Conservation (phyloP, 2,329 filamentous ascomycete genomes). For the Fusarium coffeatum region DNA sequence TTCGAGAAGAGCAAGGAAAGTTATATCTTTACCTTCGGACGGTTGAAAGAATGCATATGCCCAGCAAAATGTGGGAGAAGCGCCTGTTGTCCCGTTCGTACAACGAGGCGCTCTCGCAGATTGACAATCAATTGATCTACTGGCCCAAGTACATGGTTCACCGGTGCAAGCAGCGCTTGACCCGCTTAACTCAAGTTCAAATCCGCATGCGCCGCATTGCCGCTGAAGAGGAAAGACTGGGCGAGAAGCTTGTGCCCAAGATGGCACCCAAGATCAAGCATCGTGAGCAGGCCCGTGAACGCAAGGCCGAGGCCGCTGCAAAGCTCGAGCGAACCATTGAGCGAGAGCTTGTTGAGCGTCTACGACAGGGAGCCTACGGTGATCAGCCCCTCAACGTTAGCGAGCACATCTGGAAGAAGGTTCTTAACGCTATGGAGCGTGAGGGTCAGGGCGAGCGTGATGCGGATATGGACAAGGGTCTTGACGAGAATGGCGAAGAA, state of each 20-base stretch:
- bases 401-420: constrained; percentile 96
- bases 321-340: constrained; percentile 98
- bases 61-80: no score
- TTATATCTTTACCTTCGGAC: no score
- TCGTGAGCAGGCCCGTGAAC: constrained; percentile 79
- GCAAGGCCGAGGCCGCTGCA: constrained; percentile 82
- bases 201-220: constrained; percentile 83
- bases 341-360: constrained; percentile 88
- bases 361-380: constrained; percentile 93
- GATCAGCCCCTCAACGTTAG: constrained; percentile 95
- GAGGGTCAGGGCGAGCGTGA: constrained; percentile 85
- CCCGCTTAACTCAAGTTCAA: constrained; percentile 89
- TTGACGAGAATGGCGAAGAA: constrained; percentile 80
- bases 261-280: constrained; percentile 89
- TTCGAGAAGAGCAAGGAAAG: no score
- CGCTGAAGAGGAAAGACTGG: constrained; percentile 88
- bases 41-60: no score
- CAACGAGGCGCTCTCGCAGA: no score
- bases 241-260: constrained; percentile 88
- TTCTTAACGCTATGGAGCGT: constrained; percentile 88
- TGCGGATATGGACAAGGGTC: constrained; percentile 88
- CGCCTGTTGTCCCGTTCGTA: no score
- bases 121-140: no score
- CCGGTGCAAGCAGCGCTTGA: constrained; percentile 96
- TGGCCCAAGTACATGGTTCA: no score